phyloP scores from a whole-genome alignment of 2,329 filamentous ascomycete species.

The Talaromyces marneffei region DNA sequence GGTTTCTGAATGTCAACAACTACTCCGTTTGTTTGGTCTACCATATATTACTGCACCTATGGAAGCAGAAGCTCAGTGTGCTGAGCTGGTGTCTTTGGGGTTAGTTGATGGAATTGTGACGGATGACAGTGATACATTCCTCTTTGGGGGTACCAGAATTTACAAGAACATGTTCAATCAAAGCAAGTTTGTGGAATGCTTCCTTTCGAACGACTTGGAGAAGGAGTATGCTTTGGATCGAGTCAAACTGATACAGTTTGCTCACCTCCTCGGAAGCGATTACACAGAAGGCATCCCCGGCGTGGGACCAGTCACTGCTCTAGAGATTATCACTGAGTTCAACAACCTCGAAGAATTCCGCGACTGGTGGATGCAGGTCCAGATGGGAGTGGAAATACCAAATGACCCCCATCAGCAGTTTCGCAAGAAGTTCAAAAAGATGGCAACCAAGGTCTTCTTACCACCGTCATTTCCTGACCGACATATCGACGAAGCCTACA shows the following conservation, averaged over 20 bases:
- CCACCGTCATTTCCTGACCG: conserved; percentile 71
- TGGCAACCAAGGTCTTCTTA: conserved; percentile 79
- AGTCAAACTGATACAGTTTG: conserved; percentile 81
- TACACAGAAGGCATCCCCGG: conserved; percentile 90
- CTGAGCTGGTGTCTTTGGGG: conserved; percentile 76
- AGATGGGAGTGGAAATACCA: conserved; percentile 56
- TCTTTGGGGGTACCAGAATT: conserved; percentile 91
- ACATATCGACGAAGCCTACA: conserved; percentile 75
- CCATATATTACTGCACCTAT: conserved; percentile 97
- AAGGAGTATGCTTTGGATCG: conserved; percentile 82
- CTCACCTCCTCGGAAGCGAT: conserved; percentile 86
- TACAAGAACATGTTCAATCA: conserved; percentile 99
- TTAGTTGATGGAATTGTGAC: conserved; percentile 97
- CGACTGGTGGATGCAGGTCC: conserved; percentile 80
- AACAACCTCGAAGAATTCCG: conserved; percentile 66
- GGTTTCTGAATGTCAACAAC: conserved; percentile 88
- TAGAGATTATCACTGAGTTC: conserved; percentile 93
- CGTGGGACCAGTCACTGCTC: conserved; percentile 86
- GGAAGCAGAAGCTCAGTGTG: conserved; percentile 98
- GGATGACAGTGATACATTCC: conserved; percentile 91
- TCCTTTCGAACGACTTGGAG: conserved; percentile 75
- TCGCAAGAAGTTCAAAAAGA: conserved; percentile 78
- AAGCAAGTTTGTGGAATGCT: conserved; percentile 97
- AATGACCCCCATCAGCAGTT: conserved; percentile 60
- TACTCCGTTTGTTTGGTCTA: conserved; percentile 83